These are phyloP conservation scores for Xylariales sp. DNA, from an alignment of 2,329 filamentous ascomycete genomes.

Conservation along the genomic window DNA sequence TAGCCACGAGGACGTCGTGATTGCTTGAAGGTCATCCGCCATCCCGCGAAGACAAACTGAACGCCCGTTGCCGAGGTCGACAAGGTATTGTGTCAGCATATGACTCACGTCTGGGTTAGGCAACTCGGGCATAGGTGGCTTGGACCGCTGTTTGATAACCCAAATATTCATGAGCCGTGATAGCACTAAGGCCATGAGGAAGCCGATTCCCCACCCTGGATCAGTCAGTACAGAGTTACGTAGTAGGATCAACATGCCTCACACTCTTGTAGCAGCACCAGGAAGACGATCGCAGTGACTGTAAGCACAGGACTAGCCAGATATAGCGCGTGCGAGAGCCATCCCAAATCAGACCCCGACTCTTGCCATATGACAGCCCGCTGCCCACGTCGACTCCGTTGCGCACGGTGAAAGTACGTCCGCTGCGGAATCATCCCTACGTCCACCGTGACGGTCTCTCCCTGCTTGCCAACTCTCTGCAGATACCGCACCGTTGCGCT, in stretches of 20 bases:
- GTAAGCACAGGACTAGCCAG: slow-evolving; percentile 44
- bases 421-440: slow-evolving; percentile 49
- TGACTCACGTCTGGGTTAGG: slow-evolving; percentile 16
- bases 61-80: slow-evolving; percentile 48
- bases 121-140: slow-evolving; percentile 14
- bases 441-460: slow-evolving; percentile 51
- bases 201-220: slow-evolving; percentile 44
- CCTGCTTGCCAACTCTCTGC: slow-evolving; percentile 51
- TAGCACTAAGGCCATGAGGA: slow-evolving; percentile 44
- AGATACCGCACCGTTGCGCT: slow-evolving; percentile 50
- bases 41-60: slow-evolving; percentile 49
- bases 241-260: slow-evolving; percentile 5
- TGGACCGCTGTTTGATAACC: slow-evolving; percentile 48
- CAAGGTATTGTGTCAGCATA: slow-evolving; percentile 39
- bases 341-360: slow-evolving; percentile 33
- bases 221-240: too few species aligned
- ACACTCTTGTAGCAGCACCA: slow-evolving; percentile 44
- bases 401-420: slow-evolving; percentile 19
- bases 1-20: slow-evolving; percentile 55
- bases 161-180: slow-evolving; percentile 52
- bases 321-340: slow-evolving; percentile 45
- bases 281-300: slow-evolving; percentile 35
- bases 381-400: slow-evolving; percentile 19
- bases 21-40: slow-evolving; percentile 52
- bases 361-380: slow-evolving; percentile 26